Percentiles rank a stretch among this genome's conserved stretches.
Conservation (phyloP, 2,329 filamentous ascomycete genomes). For the Microsporum ferrugineum region DNA sequence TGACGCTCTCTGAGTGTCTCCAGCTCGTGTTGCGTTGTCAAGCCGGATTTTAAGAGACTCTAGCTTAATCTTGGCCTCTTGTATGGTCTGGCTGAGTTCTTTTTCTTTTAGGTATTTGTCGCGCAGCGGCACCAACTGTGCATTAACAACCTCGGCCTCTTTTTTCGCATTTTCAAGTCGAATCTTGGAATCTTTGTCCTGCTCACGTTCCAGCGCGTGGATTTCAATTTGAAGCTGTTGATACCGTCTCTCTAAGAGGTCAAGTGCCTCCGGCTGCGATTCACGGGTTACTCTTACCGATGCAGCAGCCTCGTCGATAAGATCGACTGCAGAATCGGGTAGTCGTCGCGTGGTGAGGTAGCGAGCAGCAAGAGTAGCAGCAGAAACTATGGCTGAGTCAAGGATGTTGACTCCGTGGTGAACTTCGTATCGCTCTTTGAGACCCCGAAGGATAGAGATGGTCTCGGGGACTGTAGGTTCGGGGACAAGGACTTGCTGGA, state of each 20-base stretch:
- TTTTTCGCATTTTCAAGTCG: slow-evolving; percentile 74
- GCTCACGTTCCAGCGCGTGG: slow-evolving; percentile 83
- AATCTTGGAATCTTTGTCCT: slow-evolving; percentile 80
- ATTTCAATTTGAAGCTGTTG: slow-evolving; percentile 96
- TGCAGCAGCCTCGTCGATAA: slow-evolving; percentile 91
- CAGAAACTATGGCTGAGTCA: slow-evolving; percentile 81
- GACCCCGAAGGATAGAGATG: slow-evolving; percentile 90
- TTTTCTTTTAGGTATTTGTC: slow-evolving; percentile 96
- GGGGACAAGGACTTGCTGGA: slow-evolving; percentile 96
- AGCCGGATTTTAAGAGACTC: slow-evolving; percentile 83
- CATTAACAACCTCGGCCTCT: slow-evolving; percentile 86
- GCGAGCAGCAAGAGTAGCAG: slow-evolving; percentile 81
- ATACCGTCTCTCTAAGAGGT: slow-evolving; percentile 80
- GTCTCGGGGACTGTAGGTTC: slow-evolving; percentile 83
- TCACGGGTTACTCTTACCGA: slow-evolving; percentile 93
- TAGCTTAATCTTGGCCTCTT: slow-evolving; percentile 89
- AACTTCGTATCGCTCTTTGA: slow-evolving; percentile 96
- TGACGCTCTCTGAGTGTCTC: slow-evolving; percentile 75
- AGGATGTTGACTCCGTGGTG: slow-evolving; percentile 96
- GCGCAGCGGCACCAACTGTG: slow-evolving; percentile 79
- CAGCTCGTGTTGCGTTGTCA: slow-evolving; percentile 80
- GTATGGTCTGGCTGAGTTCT: slow-evolving; percentile 78
- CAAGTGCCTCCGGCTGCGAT: slow-evolving; percentile 90
- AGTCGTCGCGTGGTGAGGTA: slow-evolving; percentile 86
- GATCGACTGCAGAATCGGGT: slow-evolving; percentile 90